phyloP scores from a whole-genome alignment of 495 filamentous ascomycete genomes.

The Hypoxylon intermedium region DNA sequence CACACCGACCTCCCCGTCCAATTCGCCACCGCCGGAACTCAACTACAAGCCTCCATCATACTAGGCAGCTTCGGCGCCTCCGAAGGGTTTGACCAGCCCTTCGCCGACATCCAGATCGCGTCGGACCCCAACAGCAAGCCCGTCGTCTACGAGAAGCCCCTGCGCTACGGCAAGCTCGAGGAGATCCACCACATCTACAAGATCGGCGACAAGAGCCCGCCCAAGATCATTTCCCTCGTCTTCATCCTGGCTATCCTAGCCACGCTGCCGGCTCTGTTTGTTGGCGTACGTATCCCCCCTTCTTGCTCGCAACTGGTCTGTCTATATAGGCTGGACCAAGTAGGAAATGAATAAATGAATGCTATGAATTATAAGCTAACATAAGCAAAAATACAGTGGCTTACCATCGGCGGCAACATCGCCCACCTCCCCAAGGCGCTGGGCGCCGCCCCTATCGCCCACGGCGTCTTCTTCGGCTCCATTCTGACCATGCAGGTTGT shows the following conservation, averaged over 20 bases:
- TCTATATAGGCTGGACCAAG: background rate
- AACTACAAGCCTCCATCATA: constrained; percentile 78
- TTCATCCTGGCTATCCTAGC: constrained; percentile 76
- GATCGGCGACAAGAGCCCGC: constrained; percentile 76
- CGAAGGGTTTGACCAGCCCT: constrained; percentile 70
- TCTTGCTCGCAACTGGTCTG: background rate
- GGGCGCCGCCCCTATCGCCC: constrained; percentile 73
- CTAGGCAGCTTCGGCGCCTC: constrained; percentile 87
- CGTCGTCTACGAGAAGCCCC: constrained; percentile 67
- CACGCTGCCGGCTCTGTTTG: constrained; percentile 73
- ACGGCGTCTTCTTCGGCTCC: constrained; percentile 81
- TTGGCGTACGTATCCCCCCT: constrained; percentile 66
- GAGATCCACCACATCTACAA: constrained; percentile 95
- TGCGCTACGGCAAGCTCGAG: constrained; percentile 78
- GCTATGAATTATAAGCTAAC: constrained; percentile 12
- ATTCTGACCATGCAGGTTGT: constrained; percentile 86
- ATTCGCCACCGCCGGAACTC: constrained; percentile 69
- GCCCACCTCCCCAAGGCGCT: constrained; percentile 78
- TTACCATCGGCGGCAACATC: constrained; percentile 82
- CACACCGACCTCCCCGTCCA: constrained; percentile 90
- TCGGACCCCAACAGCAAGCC: constrained; percentile 65
- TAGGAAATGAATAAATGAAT: background rate
- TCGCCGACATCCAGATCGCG: constrained; percentile 65
- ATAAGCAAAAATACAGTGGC: constrained; percentile 62
- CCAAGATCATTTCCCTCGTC: constrained; percentile 78